Evolutionary conservation across 2,329 filamentous ascomycete genomes (phyloP), one percentile per base, ranked within the genome.

Genomic region (Trichoderma sp.): DNA sequence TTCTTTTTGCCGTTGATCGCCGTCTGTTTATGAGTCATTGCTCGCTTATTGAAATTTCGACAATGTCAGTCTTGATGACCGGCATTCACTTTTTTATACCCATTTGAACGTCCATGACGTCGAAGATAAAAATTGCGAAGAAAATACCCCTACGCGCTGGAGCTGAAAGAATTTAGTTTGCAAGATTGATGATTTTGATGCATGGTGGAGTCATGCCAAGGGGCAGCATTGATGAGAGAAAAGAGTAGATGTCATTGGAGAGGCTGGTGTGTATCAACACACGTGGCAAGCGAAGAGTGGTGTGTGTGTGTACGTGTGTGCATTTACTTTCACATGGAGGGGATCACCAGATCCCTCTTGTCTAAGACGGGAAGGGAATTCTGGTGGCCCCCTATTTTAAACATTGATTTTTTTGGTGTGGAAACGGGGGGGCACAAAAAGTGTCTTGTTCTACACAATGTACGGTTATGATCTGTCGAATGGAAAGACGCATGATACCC

Each of bases 41-140:
- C 53, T 76, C 76, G 74, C 74, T 75, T 76, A 74, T 73, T 71
- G 73, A 74, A 74, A 73, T 76, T 75, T 57, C 63, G 71, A 75
- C 39, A 74, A 74, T 76, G 73, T 76, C 75, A 47, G 71, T 79
- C 77, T 79, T 80, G 76, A 80, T 76, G 79, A 79, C 73, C 78
- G 78, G 78, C 75, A 76, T 76, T 74, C 76, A 76, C 76, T 77
- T 77, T 77, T 76, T 77, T 81, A 81, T 80, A 81, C 80, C 79
- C 80, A 77, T 74, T 74, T 75, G 75, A 74, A 77, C 73, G 74
- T 76, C 73, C 75, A 76, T 77, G 68, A 78, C 75, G 76, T 76
- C 74, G 76, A 75, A 78, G 73, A 79, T 58, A 75, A 75, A 77
- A 76, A 69, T 53, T 62, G 66, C 75, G n/a, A 72, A 76, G 73